A percentile compares a stretch with the other conserved stretches of the same genome.
phyloP scores from a whole-genome alignment of 2,329 filamentous ascomycete genomes.

The Penicillium rolfsii region DNA sequence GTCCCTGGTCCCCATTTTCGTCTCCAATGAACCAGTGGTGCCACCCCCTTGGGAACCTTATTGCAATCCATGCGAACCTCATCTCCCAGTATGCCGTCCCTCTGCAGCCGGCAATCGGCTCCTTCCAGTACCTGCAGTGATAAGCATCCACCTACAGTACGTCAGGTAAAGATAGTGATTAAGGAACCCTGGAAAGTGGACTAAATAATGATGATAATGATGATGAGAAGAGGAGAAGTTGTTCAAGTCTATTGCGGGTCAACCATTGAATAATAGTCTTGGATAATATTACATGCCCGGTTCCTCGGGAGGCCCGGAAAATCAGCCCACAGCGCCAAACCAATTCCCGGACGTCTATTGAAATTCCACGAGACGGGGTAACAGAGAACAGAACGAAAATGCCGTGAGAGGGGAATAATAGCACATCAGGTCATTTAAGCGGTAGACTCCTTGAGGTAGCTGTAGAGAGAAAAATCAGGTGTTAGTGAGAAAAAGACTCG shows the following conservation, averaged over 20 bases:
- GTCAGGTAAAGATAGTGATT: constrained; percentile 23
- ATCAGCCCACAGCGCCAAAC: constrained; percentile 32
- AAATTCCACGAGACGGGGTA: constrained; percentile 24
- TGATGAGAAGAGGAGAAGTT: constrained; percentile 23
- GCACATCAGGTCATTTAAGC: constrained; percentile 37
- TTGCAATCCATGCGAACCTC: not conserved
- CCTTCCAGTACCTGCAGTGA: constrained; percentile 23
- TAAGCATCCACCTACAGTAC: constrained; percentile 26
- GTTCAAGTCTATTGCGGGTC: constrained; percentile 40
- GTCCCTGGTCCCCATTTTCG: not conserved
- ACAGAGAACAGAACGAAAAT: constrained; percentile 24
- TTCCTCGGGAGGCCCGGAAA: constrained; percentile 29
- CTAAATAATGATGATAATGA: not conserved
- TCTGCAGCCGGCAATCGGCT: constrained; percentile 4
- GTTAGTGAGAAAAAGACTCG: not conserved
- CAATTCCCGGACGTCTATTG: constrained; percentile 28
- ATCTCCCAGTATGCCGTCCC: not conserved
- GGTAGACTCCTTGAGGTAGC: constrained; percentile 45
- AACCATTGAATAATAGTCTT: constrained; percentile 33
- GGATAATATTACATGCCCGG: constrained; percentile 45
- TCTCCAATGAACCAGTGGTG: not conserved
- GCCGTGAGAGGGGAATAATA: constrained; percentile 22
- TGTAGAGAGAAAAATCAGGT: constrained; percentile 19
- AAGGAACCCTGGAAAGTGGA: not conserved
- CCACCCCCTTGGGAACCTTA: not conserved